Evolutionary conservation across 306 rosid genomes (phyloP).

Genomic region (Cajanus cajan): DNA sequence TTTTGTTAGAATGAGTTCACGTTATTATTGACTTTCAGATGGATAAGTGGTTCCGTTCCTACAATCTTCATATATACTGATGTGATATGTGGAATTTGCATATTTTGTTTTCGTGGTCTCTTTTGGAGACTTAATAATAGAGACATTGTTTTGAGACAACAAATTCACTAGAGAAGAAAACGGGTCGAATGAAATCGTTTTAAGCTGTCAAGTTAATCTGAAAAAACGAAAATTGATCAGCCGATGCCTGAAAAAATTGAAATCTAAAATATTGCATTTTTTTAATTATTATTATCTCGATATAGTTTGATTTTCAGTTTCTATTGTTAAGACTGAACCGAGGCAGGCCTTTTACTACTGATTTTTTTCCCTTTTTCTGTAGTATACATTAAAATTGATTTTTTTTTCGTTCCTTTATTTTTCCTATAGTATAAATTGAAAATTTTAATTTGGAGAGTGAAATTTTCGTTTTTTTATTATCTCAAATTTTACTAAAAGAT

Average conservation of each 20-base stretch:
- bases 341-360: not conserved
- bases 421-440: no score
- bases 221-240: not conserved
- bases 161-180: not conserved
- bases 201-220: not conserved
- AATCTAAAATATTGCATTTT: no score
- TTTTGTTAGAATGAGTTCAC: slow-evolving; percentile 24
- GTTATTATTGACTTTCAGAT: not conserved
- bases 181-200: not conserved
- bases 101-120: slow-evolving; percentile 7
- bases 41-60: not conserved
- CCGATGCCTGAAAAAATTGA: not conserved
- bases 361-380: no score
- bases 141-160: not conserved
- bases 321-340: not conserved
- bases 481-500: no score
- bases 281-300: no score
- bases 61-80: slow-evolving; percentile 2
- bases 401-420: no score
- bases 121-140: not conserved
- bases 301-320: not conserved
- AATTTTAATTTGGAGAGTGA: no score
- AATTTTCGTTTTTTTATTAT: no score
- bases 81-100: not conserved
- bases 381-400: no score